Conservation (phyloP, 495 filamentous ascomycete genomes). For the Lentithecium fluviatile region DNA sequence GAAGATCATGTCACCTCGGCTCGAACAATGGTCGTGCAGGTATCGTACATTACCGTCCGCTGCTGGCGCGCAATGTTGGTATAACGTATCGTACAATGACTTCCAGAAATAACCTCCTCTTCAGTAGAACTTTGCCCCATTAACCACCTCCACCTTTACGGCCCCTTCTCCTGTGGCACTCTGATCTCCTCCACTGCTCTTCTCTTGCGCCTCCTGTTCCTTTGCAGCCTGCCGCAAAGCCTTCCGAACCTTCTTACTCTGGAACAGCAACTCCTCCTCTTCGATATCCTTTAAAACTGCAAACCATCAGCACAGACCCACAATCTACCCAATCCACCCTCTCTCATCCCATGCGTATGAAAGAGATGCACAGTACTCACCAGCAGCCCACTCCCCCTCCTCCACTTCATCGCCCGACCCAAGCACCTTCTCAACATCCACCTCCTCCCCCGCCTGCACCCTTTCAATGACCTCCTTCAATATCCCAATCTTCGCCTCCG, state of each 20-base stretch:
- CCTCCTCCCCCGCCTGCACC: constrained; percentile 79
- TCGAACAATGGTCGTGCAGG: no score
- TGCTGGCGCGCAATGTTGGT: background rate
- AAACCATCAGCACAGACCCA: background rate
- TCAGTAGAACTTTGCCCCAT: constrained; percentile 32
- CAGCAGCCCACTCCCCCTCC: constrained; percentile 87
- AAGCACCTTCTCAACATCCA: constrained; percentile 81
- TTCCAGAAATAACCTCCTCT: background rate
- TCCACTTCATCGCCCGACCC: constrained; percentile 73
- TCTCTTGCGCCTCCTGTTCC: constrained; percentile 23
- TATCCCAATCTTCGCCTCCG: constrained; percentile 74
- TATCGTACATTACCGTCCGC: background rate
- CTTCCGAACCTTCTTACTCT: constrained; percentile 44
- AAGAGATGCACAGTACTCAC: constrained; percentile 47
- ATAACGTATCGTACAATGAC: background rate
- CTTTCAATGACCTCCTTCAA: constrained; percentile 80
- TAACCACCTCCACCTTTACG: constrained; percentile 24
- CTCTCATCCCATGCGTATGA: constrained; percentile 10
- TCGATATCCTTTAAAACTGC: constrained; percentile 80
- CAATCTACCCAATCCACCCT: background rate
- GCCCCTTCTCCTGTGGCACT: background rate
- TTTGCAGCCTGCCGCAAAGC: constrained; percentile 34
- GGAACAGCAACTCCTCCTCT: constrained; percentile 67
- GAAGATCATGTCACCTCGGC: no score
- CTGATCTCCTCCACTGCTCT: constrained; percentile 5